Evolutionary conservation across 2,329 filamentous ascomycete species (phyloP).

Genomic region (Clonostachys rosea): DNA sequence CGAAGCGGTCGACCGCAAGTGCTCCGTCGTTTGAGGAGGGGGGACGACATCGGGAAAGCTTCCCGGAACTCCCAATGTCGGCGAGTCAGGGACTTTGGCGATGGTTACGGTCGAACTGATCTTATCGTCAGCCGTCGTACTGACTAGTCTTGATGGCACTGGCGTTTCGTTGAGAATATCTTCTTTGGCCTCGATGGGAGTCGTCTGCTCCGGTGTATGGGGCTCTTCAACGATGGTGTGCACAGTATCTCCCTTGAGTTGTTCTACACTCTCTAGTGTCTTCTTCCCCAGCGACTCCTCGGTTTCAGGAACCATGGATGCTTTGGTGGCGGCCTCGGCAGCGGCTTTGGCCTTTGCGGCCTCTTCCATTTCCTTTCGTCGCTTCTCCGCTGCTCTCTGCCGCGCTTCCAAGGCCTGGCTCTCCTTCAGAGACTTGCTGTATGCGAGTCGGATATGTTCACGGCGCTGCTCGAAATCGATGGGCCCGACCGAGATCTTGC

Average conservation of each 20-base stretch:
- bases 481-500: constrained; percentile 61
- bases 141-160: neutral
- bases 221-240: too few relatives aligned
- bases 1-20: constrained; percentile 55
- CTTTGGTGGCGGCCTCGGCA: constrained; percentile 5
- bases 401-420: constrained; percentile 57
- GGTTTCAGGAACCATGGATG: too few relatives aligned
- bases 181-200: too few relatives aligned
- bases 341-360: constrained; percentile 34
- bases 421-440: constrained; percentile 78
- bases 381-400: constrained; percentile 45
- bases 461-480: constrained; percentile 83
- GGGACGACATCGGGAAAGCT: constrained; percentile 45
- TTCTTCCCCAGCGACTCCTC: too few relatives aligned
- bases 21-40: constrained; percentile 34
- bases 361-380: constrained; percentile 44
- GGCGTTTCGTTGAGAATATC: too few relatives aligned
- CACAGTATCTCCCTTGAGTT: too few relatives aligned
- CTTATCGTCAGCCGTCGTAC: too few relatives aligned
- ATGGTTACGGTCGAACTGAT: too few relatives aligned
- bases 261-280: too few relatives aligned
- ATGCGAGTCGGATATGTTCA: constrained; percentile 78
- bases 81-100: constrained; percentile 45
- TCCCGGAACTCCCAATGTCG: constrained; percentile 62
- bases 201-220: too few relatives aligned